Base-by-base conservation (phyloP, 2,329 filamentous ascomycete species). In the Fusarium caatingaense region DNA sequence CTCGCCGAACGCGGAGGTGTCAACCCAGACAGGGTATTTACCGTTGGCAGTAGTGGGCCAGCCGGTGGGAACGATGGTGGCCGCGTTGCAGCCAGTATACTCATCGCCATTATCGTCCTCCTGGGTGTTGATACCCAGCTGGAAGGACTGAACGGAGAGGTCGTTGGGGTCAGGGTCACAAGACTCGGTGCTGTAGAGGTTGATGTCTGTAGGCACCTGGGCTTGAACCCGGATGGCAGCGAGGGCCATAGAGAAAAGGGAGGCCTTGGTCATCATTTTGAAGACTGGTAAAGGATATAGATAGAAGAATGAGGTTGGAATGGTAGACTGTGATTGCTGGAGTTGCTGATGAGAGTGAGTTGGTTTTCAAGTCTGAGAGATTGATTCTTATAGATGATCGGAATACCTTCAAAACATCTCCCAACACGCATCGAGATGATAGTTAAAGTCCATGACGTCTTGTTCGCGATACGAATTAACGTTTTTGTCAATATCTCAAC, bases 11-110 rank as follows among this genome's bases (percentile, higher is more conserved):
- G 21, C 37, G 15, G 51, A 15, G 1, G 62, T 65, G 25, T 65
- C 62, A 27, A 58, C n/a, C 55, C 55, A 58, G 10, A 58, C 55
- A 16, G 27, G 20, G 21, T 58, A 58, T 58, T 53, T 53, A 1
- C 46, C 55, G 6, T 53, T 53, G 8, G n/a, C 6, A 3, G 9
- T 58, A 3, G 34, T 25, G 13, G 55, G 55, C 55, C 55, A 58
- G 18, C 47, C 55, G 10, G 21, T 15, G 5, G 55, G 55, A 4
- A 44, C 47, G 16, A 58, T 58, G 10, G 12, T 53, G 6, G 55
- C 55, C 5, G 20, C 7, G 15, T 20, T 58, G 3, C 55, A 58
- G 7, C 55, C 55, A 1, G 55, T 53, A 13, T 21, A 58, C 5
- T 34, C 37, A 4, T 58, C 4, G 4, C 55, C 47, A 3, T 58